Evolutionary conservation across 2,329 filamentous ascomycete species (phyloP), one percentile per base, ranked within the genome.

Genomic region (Colletotrichum sp.): DNA sequence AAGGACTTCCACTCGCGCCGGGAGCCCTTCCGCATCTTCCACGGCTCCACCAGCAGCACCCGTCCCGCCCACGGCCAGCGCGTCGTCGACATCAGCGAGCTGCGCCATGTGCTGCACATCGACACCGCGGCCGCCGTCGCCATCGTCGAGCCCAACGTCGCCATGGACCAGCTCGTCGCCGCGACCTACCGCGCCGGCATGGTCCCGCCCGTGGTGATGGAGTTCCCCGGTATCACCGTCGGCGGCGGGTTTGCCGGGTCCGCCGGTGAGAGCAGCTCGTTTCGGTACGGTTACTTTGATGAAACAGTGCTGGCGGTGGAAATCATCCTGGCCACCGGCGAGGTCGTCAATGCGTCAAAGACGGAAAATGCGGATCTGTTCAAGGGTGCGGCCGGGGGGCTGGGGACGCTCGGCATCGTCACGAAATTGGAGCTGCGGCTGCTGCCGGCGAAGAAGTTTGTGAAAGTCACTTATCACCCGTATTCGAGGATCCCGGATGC

Each of bases 1-100:
- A 82, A 83, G 73, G 80, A 85, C 6, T 90, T 91, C 78, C 81
- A 87, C 68, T 80, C 83, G 4, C 81, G 79, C 9, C 82, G 85
- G 73, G 82, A 86, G 80, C 90, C 93, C 4, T 96, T 94, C 83
- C 89, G 93, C n/a, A 93, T 96, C 81, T 94, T 92, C 79, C 94
- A 96, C 84, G 94, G 94, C 76, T 92, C 93, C 0, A 95, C 94
- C 30, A 95, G 95, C 85, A 94, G 92, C 83, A 96, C 94, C 48
- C 92, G 94, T 9, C 88, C 89, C 30, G 88, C 88, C 9, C 84
- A 86, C 24, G 81, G 83, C 15, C 87, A 88, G 81, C 90, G 90
- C 79, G 90, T 91, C 12, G 87, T 96, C 71, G 93, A 95, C 82
- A 95, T 93, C 48, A 93, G 92, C 83, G 80, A 82, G 6, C 88